A percentile compares a stretch with the other conserved stretches of the same genome.
These are phyloP conservation scores for Liquidambar formosana DNA, from an alignment of 164 flowering plant genomes.

Conservation along the genomic window DNA sequence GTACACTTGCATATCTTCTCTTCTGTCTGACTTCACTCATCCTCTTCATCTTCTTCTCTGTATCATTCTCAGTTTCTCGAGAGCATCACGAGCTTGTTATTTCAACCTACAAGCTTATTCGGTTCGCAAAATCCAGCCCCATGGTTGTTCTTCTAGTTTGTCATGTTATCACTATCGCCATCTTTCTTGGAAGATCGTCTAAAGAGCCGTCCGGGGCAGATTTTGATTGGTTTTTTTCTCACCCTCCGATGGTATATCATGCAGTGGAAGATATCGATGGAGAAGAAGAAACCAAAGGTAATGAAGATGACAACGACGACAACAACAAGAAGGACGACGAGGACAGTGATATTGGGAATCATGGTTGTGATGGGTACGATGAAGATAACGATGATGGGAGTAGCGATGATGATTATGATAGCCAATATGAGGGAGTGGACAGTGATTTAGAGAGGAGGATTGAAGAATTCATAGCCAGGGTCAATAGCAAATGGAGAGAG, in stretches of 20 bases:
- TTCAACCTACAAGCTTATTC: conserved; percentile 5
- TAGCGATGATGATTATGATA: neutral
- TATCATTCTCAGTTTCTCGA: neutral
- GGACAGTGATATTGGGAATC: neutral
- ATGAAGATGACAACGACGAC: neutral
- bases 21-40: neutral
- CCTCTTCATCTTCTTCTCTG: neutral
- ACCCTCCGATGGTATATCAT: neutral
- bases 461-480: conserved; percentile 27
- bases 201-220: conserved; percentile 18
- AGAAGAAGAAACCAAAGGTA: neutral
- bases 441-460: conserved; percentile 19
- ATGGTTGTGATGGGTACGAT: conserved; percentile 24
- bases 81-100: conserved; percentile 3
- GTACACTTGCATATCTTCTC: neutral
- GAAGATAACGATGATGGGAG: conserved; percentile 13
- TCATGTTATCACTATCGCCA: conserved; percentile 11
- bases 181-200: conserved; percentile 10
- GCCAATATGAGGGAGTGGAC: neutral
- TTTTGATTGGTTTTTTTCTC: neutral
- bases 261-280: neutral
- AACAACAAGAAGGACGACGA: neutral
- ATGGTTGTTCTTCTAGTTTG: conserved; percentile 18
- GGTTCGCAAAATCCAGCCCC: conserved; percentile 7
- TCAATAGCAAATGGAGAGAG: conserved; percentile 17